Evolutionary conservation across 768 basidiomycete species (phyloP), one percentile per base, ranked within the genome.

Genomic region (Phlebiopsis gigantea): DNA sequence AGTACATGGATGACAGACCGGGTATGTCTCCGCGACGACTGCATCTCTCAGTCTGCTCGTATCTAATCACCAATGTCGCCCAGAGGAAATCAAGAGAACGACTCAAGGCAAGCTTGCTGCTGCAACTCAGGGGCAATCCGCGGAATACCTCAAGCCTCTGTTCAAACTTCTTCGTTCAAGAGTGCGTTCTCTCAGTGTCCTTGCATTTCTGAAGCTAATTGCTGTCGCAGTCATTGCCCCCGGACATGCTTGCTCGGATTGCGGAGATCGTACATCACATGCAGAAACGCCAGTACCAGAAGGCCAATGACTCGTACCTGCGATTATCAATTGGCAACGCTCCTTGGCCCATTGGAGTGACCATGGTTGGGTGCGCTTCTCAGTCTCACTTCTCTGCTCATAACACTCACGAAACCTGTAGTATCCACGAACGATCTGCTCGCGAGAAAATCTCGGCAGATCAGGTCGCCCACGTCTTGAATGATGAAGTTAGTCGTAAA

Each of bases 301-400:
- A 78, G 54, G 96, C 97, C 2, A 99, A 98, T 65, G 97, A 99
- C 68, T 88, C 95, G 0, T 99, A 99, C 69, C 83, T 99, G 22
- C 88, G 97, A 6, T 76, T 99, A 39, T 94, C 92, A 5, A 99
- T 99, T 61, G 97, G 97, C 30, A 99, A 97, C 65, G 96, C 97
- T 0, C 95, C 97, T 2, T 99, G 97, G 97, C 97, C 97, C 1
- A 99, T 99, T 66, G 97, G 97, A 43, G 97, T 99, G 8, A 99
- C 97, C 59, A 96, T 96, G 90, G 97, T 98, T 75, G 95, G 93
- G 93, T 93, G 86, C 77, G 7, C 9, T 31, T 30, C n/a, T 53
- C 44, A 15, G 7, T 46, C 10, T 21, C 30, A 43, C 45, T 28
- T 42, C n/a, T 1, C 19, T 28, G 17, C 24, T 29, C 7, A 47